Percentiles rank a stretch among this genome's conserved stretches.
These are phyloP conservation scores for Colletotrichum scovillei DNA, from an alignment of 2,329 filamentous ascomycete species.

Conservation along the genomic window DNA sequence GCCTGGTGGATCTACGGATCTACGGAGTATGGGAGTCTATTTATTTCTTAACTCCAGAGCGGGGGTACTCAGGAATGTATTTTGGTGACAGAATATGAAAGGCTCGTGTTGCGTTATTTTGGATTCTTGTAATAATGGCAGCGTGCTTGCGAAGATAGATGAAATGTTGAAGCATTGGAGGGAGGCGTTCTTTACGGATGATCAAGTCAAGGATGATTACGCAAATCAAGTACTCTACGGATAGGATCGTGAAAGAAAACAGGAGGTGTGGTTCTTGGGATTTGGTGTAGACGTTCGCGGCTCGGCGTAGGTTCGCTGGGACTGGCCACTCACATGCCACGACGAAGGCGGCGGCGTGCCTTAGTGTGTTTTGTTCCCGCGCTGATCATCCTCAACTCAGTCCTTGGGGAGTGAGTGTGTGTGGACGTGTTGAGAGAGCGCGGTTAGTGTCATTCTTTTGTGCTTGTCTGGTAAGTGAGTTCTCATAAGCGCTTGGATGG, in stretches of 20 bases:
- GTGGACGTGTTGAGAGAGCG: not conserved
- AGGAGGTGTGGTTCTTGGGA: not conserved
- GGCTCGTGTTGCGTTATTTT: not conserved
- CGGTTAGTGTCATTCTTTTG: not conserved
- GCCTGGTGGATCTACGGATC: not conserved
- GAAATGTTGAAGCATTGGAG: not conserved
- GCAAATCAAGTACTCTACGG: not conserved
- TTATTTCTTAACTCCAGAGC: too few species aligned
- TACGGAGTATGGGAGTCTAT: not conserved
- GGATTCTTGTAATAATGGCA: not conserved
- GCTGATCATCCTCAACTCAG: constrained; percentile 4
- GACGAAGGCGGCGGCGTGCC: not conserved
- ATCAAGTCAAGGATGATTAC: not conserved
- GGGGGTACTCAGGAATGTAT: too few species aligned
- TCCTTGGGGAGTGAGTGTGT: not conserved
- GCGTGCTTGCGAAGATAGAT: not conserved
- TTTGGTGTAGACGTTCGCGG: not conserved
- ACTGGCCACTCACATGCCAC: constrained; percentile 28
- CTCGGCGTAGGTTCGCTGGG: constrained; percentile 6
- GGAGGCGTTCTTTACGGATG: not conserved
- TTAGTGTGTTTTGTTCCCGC: constrained; percentile 5
- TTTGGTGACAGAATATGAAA: not conserved
- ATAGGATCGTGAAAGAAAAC: too few species aligned
- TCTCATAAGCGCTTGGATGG: not conserved
- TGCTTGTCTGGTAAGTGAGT: not conserved